These are phyloP conservation scores for Saccharomycopsis sp. DNA, from an alignment of 805 yeast genomes.

Conservation along the genomic window DNA sequence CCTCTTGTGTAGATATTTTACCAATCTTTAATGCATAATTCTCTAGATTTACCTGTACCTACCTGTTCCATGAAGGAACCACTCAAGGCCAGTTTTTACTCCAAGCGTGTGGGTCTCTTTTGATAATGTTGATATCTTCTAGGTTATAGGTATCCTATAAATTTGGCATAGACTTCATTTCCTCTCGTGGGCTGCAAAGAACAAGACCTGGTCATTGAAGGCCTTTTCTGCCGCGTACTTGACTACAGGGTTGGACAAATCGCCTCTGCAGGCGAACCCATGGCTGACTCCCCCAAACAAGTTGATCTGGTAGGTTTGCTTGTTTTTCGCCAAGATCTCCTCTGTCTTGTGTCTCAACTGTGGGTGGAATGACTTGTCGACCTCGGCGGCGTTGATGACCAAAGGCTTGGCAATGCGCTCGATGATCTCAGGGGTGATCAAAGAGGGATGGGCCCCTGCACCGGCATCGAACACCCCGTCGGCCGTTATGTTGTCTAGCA, in stretches of 20 bases:
- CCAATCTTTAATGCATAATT: too few relatives aligned
- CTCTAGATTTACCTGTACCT: too few relatives aligned
- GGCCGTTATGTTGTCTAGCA: constrained; percentile 30
- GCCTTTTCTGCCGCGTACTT: constrained; percentile 5
- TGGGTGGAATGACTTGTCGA: constrained; percentile 52
- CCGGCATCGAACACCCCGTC: constrained; percentile 35
- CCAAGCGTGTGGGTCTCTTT: too few relatives aligned
- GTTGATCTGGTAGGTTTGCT: constrained; percentile 50
- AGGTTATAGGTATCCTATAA: too few relatives aligned
- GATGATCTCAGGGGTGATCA: constrained; percentile 57
- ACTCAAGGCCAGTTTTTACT: too few relatives aligned
- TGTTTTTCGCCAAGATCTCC: constrained; percentile 43
- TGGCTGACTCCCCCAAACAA: constrained; percentile 63
- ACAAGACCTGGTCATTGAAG: constrained; percentile 8
- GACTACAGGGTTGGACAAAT: constrained; percentile 30
- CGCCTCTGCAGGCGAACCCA: constrained; percentile 80
- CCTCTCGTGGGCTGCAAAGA: constrained; percentile 35
- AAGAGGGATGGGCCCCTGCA: constrained; percentile 81
- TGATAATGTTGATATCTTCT: too few relatives aligned
- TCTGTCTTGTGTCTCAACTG: constrained; percentile 60
- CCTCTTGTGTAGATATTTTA: too few relatives aligned
- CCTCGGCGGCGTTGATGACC: constrained; percentile 66
- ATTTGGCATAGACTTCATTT: too few relatives aligned
- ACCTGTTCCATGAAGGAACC: too few relatives aligned
- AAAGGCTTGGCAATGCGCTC: constrained; percentile 53